A percentile compares a stretch with the other conserved stretches of the same genome.
Evolutionary conservation across 2,329 filamentous ascomycete genomes (phyloP).

Genomic region (Nigrograna mackinnonii): DNA sequence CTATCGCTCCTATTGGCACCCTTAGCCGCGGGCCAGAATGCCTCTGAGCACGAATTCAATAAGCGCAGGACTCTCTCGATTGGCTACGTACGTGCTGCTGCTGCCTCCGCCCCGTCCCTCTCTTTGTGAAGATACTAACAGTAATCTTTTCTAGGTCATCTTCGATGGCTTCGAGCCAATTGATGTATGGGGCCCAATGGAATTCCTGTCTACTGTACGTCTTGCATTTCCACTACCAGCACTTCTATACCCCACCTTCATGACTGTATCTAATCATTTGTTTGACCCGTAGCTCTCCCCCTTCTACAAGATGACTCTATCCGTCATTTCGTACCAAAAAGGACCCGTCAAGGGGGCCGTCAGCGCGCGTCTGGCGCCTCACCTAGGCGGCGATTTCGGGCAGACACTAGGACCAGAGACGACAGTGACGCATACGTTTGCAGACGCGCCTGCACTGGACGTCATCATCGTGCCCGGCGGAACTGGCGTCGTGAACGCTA

Average conservation of each 20-base stretch:
- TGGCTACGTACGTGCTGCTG: not conserved
- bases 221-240: not conserved
- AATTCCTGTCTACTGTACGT: conserved; percentile 1
- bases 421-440: conserved; percentile 55
- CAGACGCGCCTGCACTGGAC: conserved; percentile 52
- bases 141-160: not conserved
- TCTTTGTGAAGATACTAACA: no score
- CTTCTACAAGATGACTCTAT: conserved; percentile 1
- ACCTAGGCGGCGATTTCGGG: not conserved
- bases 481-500: not conserved
- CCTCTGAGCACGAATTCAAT: not conserved
- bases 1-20: no score
- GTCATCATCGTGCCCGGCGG: conserved; percentile 68
- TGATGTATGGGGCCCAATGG: conserved; percentile 5
- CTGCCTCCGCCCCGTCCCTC: not conserved
- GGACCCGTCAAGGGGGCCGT: not conserved
- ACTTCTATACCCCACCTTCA: no score
- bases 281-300: not conserved
- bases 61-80: not conserved
- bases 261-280: not conserved
- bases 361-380: not conserved
- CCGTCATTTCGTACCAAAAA: not conserved
- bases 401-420: conserved; percentile 13
- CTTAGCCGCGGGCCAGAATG: no score
- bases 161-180: conserved; percentile 4